Conservation (phyloP, 2,329 filamentous ascomycete species). For the Periconia sp. region DNA sequence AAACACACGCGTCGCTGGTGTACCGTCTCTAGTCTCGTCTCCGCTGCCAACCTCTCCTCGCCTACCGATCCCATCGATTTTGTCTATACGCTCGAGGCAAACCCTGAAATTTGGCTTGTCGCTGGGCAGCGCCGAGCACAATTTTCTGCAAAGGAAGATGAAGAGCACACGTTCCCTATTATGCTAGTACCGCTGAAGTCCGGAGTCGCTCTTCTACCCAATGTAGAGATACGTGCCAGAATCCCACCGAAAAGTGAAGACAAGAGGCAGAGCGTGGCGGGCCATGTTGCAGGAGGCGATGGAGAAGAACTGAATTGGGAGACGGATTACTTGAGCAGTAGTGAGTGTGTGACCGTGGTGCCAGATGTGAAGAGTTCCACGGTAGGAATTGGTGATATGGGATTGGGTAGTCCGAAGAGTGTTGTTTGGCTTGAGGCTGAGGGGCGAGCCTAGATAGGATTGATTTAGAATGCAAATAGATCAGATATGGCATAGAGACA, state of each 20-base stretch:
- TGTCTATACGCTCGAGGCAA: conserved; percentile 79
- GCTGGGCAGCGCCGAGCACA: conserved; percentile 81
- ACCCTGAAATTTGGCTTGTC: conserved; percentile 80
- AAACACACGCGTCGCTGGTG: conserved; percentile 63
- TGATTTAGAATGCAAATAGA: conserved; percentile 9
- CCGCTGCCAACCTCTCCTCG: conserved; percentile 32
- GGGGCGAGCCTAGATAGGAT: conserved; percentile 8
- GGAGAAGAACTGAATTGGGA: conserved; percentile 65
- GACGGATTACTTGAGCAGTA: conserved; percentile 79
- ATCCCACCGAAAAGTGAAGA: conserved; percentile 45
- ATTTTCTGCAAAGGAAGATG: conserved; percentile 64
- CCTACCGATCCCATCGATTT: conserved; percentile 68
- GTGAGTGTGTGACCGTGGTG: conserved; percentile 77
- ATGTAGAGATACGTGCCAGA: conserved; percentile 74
- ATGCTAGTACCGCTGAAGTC: conserved; percentile 80
- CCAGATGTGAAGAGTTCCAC: conserved; percentile 73
- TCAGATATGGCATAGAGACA: too few species aligned
- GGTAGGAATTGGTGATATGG: conserved; percentile 40
- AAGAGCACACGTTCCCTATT: conserved; percentile 65
- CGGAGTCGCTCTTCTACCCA: conserved; percentile 78
- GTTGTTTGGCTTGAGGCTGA: conserved; percentile 37
- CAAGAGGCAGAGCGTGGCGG: conserved; percentile 27
- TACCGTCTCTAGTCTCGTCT: conserved; percentile 25
- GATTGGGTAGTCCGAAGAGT: conserved; percentile 22
- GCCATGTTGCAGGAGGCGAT: conserved; percentile 17